Evolutionary conservation across 2,329 filamentous ascomycete species (phyloP).

Genomic region (Venturia pyrina): DNA sequence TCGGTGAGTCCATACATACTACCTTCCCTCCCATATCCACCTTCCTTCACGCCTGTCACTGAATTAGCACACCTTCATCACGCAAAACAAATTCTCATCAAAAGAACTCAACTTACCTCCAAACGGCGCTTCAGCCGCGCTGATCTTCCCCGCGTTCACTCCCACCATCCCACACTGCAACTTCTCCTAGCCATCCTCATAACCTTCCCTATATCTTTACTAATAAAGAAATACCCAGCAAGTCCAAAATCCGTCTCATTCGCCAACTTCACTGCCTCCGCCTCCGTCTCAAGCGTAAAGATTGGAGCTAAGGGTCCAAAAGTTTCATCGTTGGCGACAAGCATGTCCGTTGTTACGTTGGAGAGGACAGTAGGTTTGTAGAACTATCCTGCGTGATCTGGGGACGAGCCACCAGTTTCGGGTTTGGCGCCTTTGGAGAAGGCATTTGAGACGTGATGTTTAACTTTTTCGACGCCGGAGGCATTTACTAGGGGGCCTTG

Average conservation of each 20-base stretch:
- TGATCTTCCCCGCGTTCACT: constrained; percentile 13
- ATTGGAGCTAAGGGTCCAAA: constrained; percentile 22
- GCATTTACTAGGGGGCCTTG: constrained; percentile 13
- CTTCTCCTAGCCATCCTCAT: constrained; percentile 18
- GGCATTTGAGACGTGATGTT: constrained; percentile 11
- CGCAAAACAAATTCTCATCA: neutral
- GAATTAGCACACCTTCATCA: neutral
- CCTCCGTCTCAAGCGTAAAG: constrained; percentile 21
- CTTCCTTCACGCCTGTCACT: constrained; percentile 13
- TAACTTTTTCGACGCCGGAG: constrained; percentile 10
- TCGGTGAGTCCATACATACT: constrained; percentile 11
- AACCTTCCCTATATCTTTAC: constrained; percentile 15
- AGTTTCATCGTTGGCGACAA: constrained; percentile 23
- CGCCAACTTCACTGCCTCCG: constrained; percentile 23
- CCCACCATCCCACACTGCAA: constrained; percentile 16
- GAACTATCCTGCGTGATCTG: constrained; percentile 12
- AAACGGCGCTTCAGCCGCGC: constrained; percentile 13
- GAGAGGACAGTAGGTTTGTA: constrained; percentile 12
- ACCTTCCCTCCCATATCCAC: constrained; percentile 13
- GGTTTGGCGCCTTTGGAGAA: constrained; percentile 13
- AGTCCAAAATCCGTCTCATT: constrained; percentile 24
- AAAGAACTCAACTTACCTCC: constrained; percentile 1
- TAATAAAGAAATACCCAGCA: constrained; percentile 22
- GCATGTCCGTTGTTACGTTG: constrained; percentile 14
- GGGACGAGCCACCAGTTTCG: constrained; percentile 8